phyloP scores from a whole-genome alignment of 176 grass and related monocot genomes.

The Ensete ventricosum region DNA sequence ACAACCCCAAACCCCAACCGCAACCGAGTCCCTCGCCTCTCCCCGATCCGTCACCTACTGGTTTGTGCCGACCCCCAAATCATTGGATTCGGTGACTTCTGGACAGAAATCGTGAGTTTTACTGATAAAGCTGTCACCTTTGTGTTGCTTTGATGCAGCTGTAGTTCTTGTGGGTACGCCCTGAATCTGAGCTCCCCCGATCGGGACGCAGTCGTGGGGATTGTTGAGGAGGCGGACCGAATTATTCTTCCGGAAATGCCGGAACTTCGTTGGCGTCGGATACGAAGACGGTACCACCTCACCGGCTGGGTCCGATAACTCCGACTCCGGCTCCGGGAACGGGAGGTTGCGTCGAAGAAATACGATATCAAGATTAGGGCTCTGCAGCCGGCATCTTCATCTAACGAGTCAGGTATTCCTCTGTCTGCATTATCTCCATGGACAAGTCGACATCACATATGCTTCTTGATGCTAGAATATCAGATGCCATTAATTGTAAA shows the following conservation, averaged over 20 bases:
- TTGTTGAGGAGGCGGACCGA: slow-evolving; percentile 5
- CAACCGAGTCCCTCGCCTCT: background rate
- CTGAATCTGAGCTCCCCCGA: background rate
- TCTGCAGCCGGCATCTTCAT: background rate
- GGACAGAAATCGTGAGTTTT: background rate
- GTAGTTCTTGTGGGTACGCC: slow-evolving; percentile 1
- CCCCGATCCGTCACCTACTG: slow-evolving; percentile 5
- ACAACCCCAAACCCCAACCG: background rate
- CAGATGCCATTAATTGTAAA: background rate
- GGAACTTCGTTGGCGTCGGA: slow-evolving; percentile 1
- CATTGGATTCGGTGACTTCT: background rate
- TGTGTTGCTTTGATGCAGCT: background rate
- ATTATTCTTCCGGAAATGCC: slow-evolving; percentile 2
- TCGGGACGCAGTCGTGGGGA: slow-evolving; percentile 17
- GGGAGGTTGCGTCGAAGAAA: background rate
- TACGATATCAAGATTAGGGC: slow-evolving; percentile 1
- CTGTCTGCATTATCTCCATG: background rate
- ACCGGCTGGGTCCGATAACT: background rate
- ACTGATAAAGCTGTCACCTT: background rate
- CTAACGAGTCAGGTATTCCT: slow-evolving; percentile 7
- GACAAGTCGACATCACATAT: background rate
- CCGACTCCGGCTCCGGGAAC: background rate
- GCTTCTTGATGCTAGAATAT: slow-evolving; percentile 7
- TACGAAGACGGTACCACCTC: background rate
- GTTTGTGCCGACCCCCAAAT: background rate